Evolutionary conservation across 2,329 filamentous ascomycete species (phyloP).

Genomic region (Xylariaceae sp.): DNA sequence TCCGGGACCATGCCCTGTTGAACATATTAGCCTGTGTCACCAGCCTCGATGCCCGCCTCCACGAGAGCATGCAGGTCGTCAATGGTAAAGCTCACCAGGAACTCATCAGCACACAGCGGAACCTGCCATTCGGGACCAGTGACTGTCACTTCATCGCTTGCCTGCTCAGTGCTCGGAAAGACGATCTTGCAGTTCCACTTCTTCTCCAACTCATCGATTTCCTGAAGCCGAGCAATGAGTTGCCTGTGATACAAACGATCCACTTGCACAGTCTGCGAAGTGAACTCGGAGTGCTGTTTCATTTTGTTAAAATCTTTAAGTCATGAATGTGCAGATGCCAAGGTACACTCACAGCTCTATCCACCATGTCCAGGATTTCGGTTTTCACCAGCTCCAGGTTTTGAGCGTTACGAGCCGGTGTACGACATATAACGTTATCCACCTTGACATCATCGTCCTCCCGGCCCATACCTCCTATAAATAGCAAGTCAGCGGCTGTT

Average conservation of each 20-base stretch:
- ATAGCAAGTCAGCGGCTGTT: conserved; percentile 3
- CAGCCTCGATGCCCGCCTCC: not conserved
- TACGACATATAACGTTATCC: conserved; percentile 98
- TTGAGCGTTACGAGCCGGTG: conserved; percentile 92
- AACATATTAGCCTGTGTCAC: conserved; percentile 26
- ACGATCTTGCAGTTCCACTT: conserved; percentile 99
- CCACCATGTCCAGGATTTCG: conserved; percentile 99
- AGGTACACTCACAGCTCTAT: conserved; percentile 66
- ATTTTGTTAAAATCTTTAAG: not conserved
- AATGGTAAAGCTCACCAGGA: conserved; percentile 55
- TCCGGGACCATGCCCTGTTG: conserved; percentile 89
- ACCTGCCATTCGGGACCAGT: conserved; percentile 98
- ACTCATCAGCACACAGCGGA: conserved; percentile 90
- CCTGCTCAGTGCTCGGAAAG: conserved; percentile 95
- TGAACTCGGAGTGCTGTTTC: conserved; percentile 83
- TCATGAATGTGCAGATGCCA: not conserved
- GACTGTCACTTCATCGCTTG: conserved; percentile 91
- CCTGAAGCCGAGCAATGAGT: conserved; percentile 77
- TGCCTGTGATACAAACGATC: conserved; percentile 94
- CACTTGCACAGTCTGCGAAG: conserved; percentile 86
- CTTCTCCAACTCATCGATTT: conserved; percentile 93
- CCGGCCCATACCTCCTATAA: conserved; percentile 66
- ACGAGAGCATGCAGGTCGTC: not conserved
- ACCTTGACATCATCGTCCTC: conserved; percentile 98
- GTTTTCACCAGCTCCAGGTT: conserved; percentile 96